Conservation (phyloP, 257 asterid genomes). For the Jaltomata sinuosa region DNA sequence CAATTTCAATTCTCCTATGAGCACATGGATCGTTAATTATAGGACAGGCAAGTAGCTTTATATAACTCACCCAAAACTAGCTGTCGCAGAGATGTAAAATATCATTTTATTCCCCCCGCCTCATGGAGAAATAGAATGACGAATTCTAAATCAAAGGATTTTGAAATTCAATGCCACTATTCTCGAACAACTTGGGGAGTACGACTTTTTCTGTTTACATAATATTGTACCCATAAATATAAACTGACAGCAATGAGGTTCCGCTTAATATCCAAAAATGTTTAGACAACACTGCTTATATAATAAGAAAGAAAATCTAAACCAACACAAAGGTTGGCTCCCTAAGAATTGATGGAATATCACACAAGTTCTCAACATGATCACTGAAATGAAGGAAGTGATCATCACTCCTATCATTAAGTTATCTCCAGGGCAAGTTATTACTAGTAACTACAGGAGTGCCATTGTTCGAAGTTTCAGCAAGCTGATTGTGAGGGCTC, state of each 20-base stretch:
- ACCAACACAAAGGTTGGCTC: not conserved
- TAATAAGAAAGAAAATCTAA: not conserved
- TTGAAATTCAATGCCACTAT: not conserved
- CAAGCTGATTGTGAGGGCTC: constrained; percentile 12
- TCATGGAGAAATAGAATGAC: not conserved
- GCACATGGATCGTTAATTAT: not conserved
- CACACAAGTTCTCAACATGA: not conserved
- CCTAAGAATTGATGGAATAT: not conserved
- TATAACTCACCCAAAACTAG: not conserved
- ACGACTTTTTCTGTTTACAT: not conserved
- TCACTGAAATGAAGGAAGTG: not conserved
- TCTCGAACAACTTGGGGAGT: not conserved
- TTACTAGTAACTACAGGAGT: not conserved
- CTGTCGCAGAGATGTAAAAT: not conserved
- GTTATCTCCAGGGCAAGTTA: constrained; percentile 3
- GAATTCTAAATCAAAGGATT: not conserved
- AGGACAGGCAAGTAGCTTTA: not conserved
- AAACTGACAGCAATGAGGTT: not conserved
- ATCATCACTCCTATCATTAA: not conserved
- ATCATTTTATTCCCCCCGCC: not conserved
- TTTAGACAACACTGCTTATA: not conserved
- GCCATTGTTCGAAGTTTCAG: not conserved
- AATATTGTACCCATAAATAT: too few relatives aligned
- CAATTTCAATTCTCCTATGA: not conserved
- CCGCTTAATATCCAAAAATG: not conserved